Evolutionary conservation across 306 rosid species (phyloP).

Genomic region (Begonia fuchsioides): DNA sequence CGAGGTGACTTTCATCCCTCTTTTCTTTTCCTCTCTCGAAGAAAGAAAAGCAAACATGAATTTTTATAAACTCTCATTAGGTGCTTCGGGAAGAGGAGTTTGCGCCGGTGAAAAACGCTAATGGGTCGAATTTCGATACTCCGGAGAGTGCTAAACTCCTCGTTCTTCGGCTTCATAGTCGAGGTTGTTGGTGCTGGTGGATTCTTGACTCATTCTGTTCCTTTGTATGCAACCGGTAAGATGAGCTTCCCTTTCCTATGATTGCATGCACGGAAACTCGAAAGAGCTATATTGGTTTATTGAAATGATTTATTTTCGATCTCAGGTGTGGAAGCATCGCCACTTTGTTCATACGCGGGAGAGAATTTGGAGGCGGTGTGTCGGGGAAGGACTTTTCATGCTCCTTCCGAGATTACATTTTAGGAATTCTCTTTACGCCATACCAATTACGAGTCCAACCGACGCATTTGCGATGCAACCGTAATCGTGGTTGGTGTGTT

Average conservation of each 20-base stretch:
- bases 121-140: conserved; percentile 79
- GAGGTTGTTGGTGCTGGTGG: conserved; percentile 98
- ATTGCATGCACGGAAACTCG: no score
- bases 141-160: conserved; percentile 93
- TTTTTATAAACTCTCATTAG: conserved; percentile 25
- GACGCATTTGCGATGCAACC: no score
- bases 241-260: no score
- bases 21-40: background rate
- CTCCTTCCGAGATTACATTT: conserved; percentile 89
- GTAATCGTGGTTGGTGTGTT: no score
- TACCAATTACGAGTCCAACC: no score
- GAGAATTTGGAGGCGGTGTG: conserved; percentile 90
- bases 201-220: conserved; percentile 95
- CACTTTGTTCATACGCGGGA: conserved; percentile 86
- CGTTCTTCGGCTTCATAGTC: conserved; percentile 90
- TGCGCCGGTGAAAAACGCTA: conserved; percentile 94
- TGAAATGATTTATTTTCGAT: conserved; percentile 4
- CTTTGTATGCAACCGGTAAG: conserved; percentile 77
- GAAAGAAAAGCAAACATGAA: background rate
- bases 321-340: conserved; percentile 92
- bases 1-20: conserved; percentile 38
- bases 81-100: conserved; percentile 88
- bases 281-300: no score
- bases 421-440: no score
- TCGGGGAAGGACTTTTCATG: conserved; percentile 96